Conservation (phyloP, 495 filamentous ascomycete genomes). For the Penicillium atrosanguineum region DNA sequence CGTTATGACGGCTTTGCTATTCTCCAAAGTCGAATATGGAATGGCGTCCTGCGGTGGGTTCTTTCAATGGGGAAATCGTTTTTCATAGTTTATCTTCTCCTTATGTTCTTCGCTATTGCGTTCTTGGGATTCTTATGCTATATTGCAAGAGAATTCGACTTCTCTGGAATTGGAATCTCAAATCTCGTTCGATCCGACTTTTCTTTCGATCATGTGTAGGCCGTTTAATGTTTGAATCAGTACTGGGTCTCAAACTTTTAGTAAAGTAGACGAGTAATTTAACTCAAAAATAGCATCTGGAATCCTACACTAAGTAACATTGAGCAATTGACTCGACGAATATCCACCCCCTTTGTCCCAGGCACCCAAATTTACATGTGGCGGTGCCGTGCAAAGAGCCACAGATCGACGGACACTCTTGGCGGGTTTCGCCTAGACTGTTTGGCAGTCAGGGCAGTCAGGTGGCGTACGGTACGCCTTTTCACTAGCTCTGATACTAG, state of each 20-base stretch:
- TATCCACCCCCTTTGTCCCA: not conserved
- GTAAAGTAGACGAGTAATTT: too few relatives aligned
- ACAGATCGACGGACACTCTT: not conserved
- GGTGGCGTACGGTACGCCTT: not conserved
- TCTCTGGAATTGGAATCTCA: slow-evolving; percentile 13
- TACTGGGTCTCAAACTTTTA: not conserved
- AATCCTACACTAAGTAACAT: not conserved
- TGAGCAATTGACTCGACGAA: not conserved
- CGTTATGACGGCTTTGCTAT: slow-evolving; percentile 31
- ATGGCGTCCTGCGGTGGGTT: slow-evolving; percentile 46
- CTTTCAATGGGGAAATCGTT: slow-evolving; percentile 34
- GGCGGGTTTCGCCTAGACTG: not conserved
- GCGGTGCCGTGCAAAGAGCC: not conserved
- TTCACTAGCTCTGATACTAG: not conserved
- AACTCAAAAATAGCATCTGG: too few relatives aligned
- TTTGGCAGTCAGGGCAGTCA: not conserved
- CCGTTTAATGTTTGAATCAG: not conserved
- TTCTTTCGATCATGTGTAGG: not conserved
- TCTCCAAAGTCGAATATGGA: slow-evolving; percentile 29
- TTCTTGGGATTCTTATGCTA: not conserved
- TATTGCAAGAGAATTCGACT: slow-evolving; percentile 1
- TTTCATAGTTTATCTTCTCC: slow-evolving; percentile 12
- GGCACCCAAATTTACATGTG: not conserved
- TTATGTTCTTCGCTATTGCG: not conserved
- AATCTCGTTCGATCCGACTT: slow-evolving; percentile 2